A percentile compares a stretch with the other conserved stretches of the same genome.
Conservation (phyloP, 1,284 basidiomycete species). For the Cystobasidium pallidum region DNA sequence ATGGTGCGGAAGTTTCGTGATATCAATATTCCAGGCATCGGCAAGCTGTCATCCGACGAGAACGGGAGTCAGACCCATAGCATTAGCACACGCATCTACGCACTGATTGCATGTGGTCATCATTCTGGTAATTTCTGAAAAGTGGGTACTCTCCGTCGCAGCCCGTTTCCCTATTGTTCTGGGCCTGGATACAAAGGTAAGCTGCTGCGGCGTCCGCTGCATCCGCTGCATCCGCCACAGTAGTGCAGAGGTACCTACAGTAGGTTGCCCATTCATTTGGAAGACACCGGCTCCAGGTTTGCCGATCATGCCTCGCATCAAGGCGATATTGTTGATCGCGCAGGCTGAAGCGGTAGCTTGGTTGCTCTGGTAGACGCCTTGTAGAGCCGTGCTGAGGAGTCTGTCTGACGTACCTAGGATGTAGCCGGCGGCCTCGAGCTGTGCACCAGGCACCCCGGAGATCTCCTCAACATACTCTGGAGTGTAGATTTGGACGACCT, state of each 20-base stretch:
- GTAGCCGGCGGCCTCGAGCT: constrained; percentile 11
- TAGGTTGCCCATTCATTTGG: constrained; percentile 38
- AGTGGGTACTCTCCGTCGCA: constrained; percentile 32
- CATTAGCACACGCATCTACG: neutral
- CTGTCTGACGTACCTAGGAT: constrained; percentile 9
- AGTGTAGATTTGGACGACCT: constrained; percentile 21
- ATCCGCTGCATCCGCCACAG: neutral
- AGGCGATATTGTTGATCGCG: constrained; percentile 25
- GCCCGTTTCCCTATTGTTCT: constrained; percentile 33
- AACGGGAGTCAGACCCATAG: neutral
- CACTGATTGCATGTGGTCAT: constrained; percentile 27
- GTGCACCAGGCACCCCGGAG: neutral
- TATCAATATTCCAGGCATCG: constrained; percentile 30
- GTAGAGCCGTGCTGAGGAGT: constrained; percentile 17
- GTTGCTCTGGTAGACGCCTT: constrained; percentile 35
- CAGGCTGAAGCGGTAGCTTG: constrained; percentile 34
- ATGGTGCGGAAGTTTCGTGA: constrained; percentile 24
- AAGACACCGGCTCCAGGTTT: constrained; percentile 31
- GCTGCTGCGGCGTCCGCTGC: too few relatives aligned
- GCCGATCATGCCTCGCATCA: constrained; percentile 38
- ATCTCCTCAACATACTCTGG: constrained; percentile 31
- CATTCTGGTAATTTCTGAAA: constrained; percentile 22
- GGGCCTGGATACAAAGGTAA: too few relatives aligned
- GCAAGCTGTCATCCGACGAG: constrained; percentile 22
- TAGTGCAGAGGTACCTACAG: neutral